Base-by-base conservation (phyloP, 805 yeast genomes). In the Saccharomycopsis sp. region DNA sequence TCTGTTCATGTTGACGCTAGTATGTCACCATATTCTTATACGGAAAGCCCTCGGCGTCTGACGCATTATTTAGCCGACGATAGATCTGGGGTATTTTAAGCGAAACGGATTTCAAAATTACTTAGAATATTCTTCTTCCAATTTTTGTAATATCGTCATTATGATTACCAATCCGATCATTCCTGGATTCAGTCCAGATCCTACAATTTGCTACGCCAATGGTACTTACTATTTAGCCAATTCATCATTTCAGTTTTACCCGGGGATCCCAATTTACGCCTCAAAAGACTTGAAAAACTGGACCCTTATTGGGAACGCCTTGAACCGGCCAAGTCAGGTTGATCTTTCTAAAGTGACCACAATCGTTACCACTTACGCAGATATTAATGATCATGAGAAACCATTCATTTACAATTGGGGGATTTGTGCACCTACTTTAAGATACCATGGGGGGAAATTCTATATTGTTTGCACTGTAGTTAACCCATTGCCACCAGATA, bases 341-440 rank as follows among this genome's bases (percentile, higher is more conserved):
- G 40, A 45, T 32, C 21, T 41, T 2, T 13, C 24, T 9, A 41
- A 38, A 19, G 45, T 41, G 11, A 40, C 14, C 13, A 45, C 49
- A 9, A 33, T 41, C 22, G 19, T 45, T 19, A 41, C 26, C 17
- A 19, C 40, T 7, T 45, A 45, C 24, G 24, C 19, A 19, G 45
- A 45, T 21, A 23, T 32, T 16, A 24, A 38, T n/a, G 41, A 45
- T 17, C 20, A 22, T 3, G 41, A 29, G n/a, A 40, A 41, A 33
- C 43, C 47, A n/a, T 46, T 46, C 26, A 39, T 46, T 16, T 46
- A 42, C 40, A 46, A 9, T 19, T 42, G 50, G 50, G 50, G 50
- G 3, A 21, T 46, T 33, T 20, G 28, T 27, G 50, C 50, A 4
- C 46, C 50, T 9, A 46, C 50, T 4, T 19, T 46, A 11, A 26